Evolutionary conservation across 768 basidiomycete species (phyloP).

Genomic region (Leccinum rimulosum): DNA sequence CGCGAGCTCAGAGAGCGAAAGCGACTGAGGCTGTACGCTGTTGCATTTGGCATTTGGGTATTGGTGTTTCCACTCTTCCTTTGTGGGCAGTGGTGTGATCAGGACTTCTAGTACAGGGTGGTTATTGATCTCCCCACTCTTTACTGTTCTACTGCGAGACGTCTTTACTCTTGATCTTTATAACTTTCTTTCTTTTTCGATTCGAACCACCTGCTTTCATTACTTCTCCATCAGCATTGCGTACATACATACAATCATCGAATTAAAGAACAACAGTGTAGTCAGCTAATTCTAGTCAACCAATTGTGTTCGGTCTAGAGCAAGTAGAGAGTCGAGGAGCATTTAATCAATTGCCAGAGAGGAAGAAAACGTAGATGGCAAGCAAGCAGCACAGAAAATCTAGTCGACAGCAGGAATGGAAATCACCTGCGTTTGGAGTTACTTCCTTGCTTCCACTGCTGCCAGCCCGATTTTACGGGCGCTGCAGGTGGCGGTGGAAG

Average conservation of each 20-base stretch:
- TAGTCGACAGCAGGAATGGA: neutral
- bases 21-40: constrained; percentile 50
- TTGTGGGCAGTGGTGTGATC: constrained; percentile 14
- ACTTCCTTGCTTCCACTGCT: constrained; percentile 42
- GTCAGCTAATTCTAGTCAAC: constrained; percentile 43
- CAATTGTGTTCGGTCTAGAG: constrained; percentile 19
- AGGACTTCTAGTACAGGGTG: constrained; percentile 24
- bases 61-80: constrained; percentile 14
- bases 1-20: constrained; percentile 82
- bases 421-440: constrained; percentile 21
- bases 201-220: constrained; percentile 25
- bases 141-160: constrained; percentile 22
- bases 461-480: constrained; percentile 47
- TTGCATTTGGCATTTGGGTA: constrained; percentile 15
- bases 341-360: constrained; percentile 4
- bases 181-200: constrained; percentile 26
- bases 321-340: constrained; percentile 21
- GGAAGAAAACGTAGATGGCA: constrained; percentile 2
- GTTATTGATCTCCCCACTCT: constrained; percentile 17
- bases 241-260: constrained; percentile 42
- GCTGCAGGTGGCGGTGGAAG: constrained; percentile 21
- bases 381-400: neutral
- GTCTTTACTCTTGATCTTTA: constrained; percentile 37
- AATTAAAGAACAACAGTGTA: constrained; percentile 48
- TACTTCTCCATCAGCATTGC: constrained; percentile 30